Evolutionary conservation across 129 eudicot genomes (phyloP).

Genomic region (Lactuca saligna): DNA sequence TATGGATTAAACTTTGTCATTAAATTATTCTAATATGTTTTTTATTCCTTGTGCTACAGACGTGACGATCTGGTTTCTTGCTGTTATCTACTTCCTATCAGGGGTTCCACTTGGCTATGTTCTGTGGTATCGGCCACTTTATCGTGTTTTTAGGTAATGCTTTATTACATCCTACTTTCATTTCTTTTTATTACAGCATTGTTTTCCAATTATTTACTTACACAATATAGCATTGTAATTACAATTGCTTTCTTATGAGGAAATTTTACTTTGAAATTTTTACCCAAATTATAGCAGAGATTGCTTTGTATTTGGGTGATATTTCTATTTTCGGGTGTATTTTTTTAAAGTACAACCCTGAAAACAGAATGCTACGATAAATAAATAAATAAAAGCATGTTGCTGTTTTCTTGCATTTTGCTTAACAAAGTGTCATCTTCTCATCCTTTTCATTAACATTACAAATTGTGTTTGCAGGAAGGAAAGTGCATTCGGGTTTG

Average conservation of each 20-base stretch:
- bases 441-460: conserved; percentile 2
- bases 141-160: conserved; percentile 75
- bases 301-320: background rate
- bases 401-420: background rate
- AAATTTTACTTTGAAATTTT: background rate
- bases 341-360: too few relatives aligned
- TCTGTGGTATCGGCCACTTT: conserved; percentile 84
- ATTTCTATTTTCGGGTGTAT: too few relatives aligned
- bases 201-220: too few relatives aligned
- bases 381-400: background rate
- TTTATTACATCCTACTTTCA: background rate
- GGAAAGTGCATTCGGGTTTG: conserved; percentile 85
- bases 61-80: conserved; percentile 70
- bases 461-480: conserved; percentile 52
- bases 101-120: conserved; percentile 81
- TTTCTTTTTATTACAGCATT: too few relatives aligned
- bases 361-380: too few relatives aligned
- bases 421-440: background rate
- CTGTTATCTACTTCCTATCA: conserved; percentile 71
- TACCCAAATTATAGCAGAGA: background rate
- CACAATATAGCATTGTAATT: too few relatives aligned
- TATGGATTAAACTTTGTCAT: too few relatives aligned
- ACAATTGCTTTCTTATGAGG: too few relatives aligned
- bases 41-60: conserved; percentile 35
- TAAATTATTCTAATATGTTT: conserved; percentile 11